Conservation (phyloP, 768 basidiomycete species). For the Aureoboletus auriporus region DNA sequence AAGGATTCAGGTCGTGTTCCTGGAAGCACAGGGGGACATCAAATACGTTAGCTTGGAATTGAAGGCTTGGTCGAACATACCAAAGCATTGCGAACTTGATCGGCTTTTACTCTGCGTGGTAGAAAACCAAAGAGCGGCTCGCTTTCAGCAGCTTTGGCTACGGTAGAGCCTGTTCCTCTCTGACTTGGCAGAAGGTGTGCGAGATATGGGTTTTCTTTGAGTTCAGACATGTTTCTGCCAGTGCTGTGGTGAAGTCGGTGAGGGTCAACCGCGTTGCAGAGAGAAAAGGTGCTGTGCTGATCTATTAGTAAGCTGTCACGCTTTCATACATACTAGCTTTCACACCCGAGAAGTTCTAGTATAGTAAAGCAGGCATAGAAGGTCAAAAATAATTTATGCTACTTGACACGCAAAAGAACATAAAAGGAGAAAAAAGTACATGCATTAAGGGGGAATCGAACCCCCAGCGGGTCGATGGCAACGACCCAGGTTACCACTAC, state of each 20-base stretch:
- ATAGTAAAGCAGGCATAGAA: no score
- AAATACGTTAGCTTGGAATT: background rate
- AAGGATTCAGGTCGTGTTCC: slow-evolving; percentile 83
- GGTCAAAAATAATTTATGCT: no score
- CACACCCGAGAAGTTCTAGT: no score
- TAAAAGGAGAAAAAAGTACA: background rate
- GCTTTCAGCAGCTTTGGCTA: slow-evolving; percentile 25
- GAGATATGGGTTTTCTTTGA: slow-evolving; percentile 51
- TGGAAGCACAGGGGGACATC: slow-evolving; percentile 25
- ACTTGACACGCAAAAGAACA: background rate
- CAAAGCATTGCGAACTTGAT: slow-evolving; percentile 66
- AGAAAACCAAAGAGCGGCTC: slow-evolving; percentile 74
- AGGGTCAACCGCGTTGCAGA: no score
- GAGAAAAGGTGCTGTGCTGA: no score
- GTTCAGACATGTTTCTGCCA: slow-evolving; percentile 7
- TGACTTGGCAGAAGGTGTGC: slow-evolving; percentile 38
- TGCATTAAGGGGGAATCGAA: slow-evolving; percentile 88
- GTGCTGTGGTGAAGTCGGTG: no score
- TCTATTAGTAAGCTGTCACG: no score
- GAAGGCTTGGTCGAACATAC: slow-evolving; percentile 37
- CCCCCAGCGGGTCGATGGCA: slow-evolving; percentile 83
- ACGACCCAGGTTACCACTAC: slow-evolving; percentile 67
- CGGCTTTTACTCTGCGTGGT: slow-evolving; percentile 61
- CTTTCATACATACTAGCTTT: no score
- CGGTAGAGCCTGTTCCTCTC: slow-evolving; percentile 16